Evolutionary conservation across 768 basidiomycete genomes (phyloP).

Genomic region (Russula ochroleuca): DNA sequence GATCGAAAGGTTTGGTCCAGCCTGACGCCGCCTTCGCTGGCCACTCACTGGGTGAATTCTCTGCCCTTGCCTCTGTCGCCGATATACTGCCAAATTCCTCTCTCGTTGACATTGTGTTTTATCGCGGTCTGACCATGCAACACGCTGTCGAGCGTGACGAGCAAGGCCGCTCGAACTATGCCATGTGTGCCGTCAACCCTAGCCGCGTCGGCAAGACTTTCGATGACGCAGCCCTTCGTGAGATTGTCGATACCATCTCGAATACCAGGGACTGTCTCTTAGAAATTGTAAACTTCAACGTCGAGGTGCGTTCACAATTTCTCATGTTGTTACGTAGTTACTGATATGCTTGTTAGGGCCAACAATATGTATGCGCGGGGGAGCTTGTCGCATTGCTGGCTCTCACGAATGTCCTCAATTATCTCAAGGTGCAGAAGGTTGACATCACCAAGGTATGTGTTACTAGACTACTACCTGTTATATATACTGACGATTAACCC

Average conservation of each 20-base stretch:
- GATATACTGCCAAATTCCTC: constrained; percentile 94
- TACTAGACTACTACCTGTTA: neutral
- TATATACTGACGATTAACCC: constrained; percentile 3
- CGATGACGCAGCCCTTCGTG: constrained; percentile 91
- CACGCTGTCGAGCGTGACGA: constrained; percentile 96
- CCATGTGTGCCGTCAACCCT: constrained; percentile 99
- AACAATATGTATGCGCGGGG: constrained; percentile 99
- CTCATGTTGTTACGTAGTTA: neutral
- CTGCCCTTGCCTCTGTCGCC: constrained; percentile 95
- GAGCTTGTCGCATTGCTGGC: constrained; percentile 91
- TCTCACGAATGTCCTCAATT: constrained; percentile 94
- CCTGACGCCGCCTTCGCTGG: constrained; percentile 91
- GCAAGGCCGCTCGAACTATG: constrained; percentile 90
- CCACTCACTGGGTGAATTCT: constrained; percentile 98
- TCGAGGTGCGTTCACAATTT: constrained; percentile 54
- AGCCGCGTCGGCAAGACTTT: constrained; percentile 92
- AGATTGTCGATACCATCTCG: constrained; percentile 91
- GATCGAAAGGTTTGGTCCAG: constrained; percentile 92
- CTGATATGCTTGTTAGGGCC: constrained; percentile 54
- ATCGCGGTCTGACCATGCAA: constrained; percentile 99
- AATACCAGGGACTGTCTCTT: constrained; percentile 71
- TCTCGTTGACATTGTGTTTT: constrained; percentile 97
- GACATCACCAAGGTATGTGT: constrained; percentile 75
- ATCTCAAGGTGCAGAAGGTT: constrained; percentile 93
- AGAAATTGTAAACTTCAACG: constrained; percentile 98